Percentiles rank a stretch among this genome's conserved stretches.
Conservation (phyloP, 768 basidiomycete species). For the Podaxis carcinomalis region DNA sequence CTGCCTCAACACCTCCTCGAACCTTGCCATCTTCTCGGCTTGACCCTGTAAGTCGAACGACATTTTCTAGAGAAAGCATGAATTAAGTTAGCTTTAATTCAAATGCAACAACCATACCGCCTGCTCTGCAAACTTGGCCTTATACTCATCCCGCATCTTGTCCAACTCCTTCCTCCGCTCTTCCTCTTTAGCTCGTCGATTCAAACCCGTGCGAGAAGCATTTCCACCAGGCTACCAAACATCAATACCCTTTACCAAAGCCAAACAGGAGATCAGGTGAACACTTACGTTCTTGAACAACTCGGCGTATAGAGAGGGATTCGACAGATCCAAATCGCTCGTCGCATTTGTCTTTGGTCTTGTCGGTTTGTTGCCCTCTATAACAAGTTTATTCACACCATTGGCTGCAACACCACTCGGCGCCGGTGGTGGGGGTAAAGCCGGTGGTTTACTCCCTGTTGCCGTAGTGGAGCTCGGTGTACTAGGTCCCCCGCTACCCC, state of each 20-base stretch:
- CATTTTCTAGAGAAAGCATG: conserved; percentile 29
- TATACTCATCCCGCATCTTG: conserved; percentile 67
- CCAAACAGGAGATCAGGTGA: background rate
- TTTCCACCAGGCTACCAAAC: conserved; percentile 34
- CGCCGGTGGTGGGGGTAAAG: conserved; percentile 9
- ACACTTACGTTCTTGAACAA: conserved; percentile 53
- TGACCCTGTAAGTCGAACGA: conserved; percentile 57
- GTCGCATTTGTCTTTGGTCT: conserved; percentile 27
- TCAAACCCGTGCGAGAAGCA: conserved; percentile 36
- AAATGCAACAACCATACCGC: conserved; percentile 33
- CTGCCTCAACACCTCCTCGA: conserved; percentile 51
- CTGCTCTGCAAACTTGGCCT: conserved; percentile 50
- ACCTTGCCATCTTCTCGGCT: conserved; percentile 55
- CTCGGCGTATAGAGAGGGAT: conserved; percentile 57
- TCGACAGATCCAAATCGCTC: conserved; percentile 60
- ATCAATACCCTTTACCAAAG: background rate
- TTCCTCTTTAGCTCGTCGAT: conserved; percentile 50
- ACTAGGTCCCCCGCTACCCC: conserved; percentile 19
- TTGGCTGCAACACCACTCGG: conserved; percentile 10
- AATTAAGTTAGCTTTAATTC: background rate
- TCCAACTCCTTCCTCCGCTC: conserved; percentile 65
- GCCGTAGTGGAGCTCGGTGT: conserved; percentile 11
- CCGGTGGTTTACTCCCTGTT: conserved; percentile 18
- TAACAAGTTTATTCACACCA: conserved; percentile 20
- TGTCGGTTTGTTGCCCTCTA: conserved; percentile 24